Percentiles rank a stretch among this genome's conserved stretches.
phyloP scores from a whole-genome alignment of 2,329 filamentous ascomycete species.

The Alternaria burnsii region DNA sequence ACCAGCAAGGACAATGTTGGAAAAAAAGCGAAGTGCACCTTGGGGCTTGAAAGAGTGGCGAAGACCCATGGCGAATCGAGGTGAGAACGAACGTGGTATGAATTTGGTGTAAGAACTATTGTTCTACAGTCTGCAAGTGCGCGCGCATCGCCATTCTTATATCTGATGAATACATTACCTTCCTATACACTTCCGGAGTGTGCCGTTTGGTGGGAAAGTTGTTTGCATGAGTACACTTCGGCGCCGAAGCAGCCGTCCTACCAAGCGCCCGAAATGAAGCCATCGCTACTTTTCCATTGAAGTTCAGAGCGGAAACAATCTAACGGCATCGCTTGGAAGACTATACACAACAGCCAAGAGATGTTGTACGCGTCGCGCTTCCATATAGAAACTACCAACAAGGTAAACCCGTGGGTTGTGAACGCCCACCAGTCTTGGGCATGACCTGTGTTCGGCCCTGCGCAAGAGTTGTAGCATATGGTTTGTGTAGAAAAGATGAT shows the following conservation, averaged over 20 bases:
- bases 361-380: neutral
- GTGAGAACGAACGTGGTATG: neutral
- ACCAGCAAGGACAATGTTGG: conserved; percentile 8
- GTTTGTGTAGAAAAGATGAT: accelerated
- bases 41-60: neutral
- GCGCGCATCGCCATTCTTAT: neutral
- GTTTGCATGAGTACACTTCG: conserved; percentile 11
- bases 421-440: neutral
- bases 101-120: neutral
- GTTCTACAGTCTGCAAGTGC: neutral
- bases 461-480: neutral
- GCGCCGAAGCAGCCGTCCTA: conserved; percentile 8
- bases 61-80: neutral
- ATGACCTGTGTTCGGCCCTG: neutral
- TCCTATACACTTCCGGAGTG: neutral
- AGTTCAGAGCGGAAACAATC: neutral
- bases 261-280: conserved; percentile 13
- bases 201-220: conserved; percentile 2
- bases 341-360: neutral
- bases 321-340: neutral
- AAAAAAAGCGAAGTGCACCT: neutral
- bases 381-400: neutral
- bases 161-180: neutral
- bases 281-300: neutral
- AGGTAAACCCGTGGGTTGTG: neutral